phyloP scores from a whole-genome alignment of 768 basidiomycete genomes.

The Hygrophorus pudorinus region DNA sequence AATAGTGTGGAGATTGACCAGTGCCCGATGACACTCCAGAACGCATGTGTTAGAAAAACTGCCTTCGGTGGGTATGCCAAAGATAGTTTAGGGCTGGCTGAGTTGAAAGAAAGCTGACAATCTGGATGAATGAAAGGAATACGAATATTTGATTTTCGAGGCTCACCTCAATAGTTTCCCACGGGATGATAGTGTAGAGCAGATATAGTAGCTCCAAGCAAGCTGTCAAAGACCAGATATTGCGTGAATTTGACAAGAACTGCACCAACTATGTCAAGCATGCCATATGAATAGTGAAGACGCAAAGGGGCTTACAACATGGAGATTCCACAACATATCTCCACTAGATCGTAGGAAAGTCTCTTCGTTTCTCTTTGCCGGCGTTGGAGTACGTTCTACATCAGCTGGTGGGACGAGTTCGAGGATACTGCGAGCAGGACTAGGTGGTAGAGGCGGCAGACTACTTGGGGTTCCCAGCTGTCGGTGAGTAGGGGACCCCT shows the following conservation, averaged over 20 bases:
- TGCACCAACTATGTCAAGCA: slow-evolving; percentile 13
- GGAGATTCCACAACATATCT: slow-evolving; percentile 26
- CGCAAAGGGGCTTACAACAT: slow-evolving; percentile 21
- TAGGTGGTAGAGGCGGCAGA: slow-evolving; percentile 28
- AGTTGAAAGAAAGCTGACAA: slow-evolving; percentile 20
- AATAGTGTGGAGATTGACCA: slow-evolving; percentile 57
- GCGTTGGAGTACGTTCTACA: slow-evolving; percentile 21
- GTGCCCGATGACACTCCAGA: slow-evolving; percentile 47
- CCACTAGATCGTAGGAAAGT: slow-evolving; percentile 22
- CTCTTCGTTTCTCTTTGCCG: slow-evolving; percentile 25
- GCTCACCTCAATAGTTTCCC: slow-evolving; percentile 34
- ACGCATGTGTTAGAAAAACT: slow-evolving; percentile 34
- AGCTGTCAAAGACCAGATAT: slow-evolving; percentile 48
- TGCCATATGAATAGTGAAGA: not conserved
- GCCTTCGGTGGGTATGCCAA: slow-evolving; percentile 40
- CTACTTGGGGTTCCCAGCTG: slow-evolving; percentile 24
- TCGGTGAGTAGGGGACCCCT: not conserved
- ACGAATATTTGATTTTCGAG: not conserved
- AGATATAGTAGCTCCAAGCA: slow-evolving; percentile 46
- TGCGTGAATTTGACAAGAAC: slow-evolving; percentile 58
- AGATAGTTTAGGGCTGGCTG: slow-evolving; percentile 14
- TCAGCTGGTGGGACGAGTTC: slow-evolving; percentile 22
- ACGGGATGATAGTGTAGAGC: slow-evolving; percentile 42
- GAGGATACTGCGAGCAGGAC: slow-evolving; percentile 30
- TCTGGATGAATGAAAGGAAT: slow-evolving; percentile 6